phyloP scores from a whole-genome alignment of 2,329 filamentous ascomycete genomes.

The Raffaelea albimanens region DNA sequence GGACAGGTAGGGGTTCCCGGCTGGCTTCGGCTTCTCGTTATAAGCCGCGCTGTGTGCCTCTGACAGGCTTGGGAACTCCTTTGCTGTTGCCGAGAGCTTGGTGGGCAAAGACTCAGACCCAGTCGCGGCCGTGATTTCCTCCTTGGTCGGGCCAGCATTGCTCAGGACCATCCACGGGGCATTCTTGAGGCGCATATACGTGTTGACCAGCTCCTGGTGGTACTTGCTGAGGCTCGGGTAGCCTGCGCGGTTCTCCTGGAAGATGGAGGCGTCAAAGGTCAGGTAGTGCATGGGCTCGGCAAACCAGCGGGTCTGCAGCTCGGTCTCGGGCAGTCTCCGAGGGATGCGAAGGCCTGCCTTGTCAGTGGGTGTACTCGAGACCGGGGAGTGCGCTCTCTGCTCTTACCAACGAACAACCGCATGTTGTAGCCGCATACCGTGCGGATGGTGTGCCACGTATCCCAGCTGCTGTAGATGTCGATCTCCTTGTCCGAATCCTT shows the following conservation, averaged over 20 bases:
- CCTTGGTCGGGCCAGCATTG: constrained; percentile 43
- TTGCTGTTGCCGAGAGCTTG: no score
- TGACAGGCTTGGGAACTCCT: constrained; percentile 58
- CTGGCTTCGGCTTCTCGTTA: constrained; percentile 35
- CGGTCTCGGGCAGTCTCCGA: constrained; percentile 46
- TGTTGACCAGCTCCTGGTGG: constrained; percentile 52
- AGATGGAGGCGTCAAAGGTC: constrained; percentile 41
- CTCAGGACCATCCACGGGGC: constrained; percentile 55
- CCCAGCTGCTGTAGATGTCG: constrained; percentile 76
- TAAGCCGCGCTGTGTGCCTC: constrained; percentile 44
- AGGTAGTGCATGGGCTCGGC: constrained; percentile 58
- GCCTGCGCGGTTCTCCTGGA: constrained; percentile 51
- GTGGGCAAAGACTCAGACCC: constrained; percentile 23
- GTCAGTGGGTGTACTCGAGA: neutral
- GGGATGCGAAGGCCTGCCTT: constrained; percentile 46
- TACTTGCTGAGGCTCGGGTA: constrained; percentile 51
- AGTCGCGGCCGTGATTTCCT: constrained; percentile 16
- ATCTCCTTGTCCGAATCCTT: no score
- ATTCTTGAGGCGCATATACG: constrained; percentile 56
- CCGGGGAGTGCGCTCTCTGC: constrained; percentile 25
- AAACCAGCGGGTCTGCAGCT: constrained; percentile 59
- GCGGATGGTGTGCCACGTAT: constrained; percentile 85
- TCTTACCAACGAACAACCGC: constrained; percentile 76
- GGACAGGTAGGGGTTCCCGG: constrained; percentile 43
- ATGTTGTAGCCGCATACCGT: constrained; percentile 76